Evolutionary conservation across 495 filamentous ascomycete genomes (phyloP), one percentile per base, ranked within the genome.

Genomic region (Lophiotrema nucula): DNA sequence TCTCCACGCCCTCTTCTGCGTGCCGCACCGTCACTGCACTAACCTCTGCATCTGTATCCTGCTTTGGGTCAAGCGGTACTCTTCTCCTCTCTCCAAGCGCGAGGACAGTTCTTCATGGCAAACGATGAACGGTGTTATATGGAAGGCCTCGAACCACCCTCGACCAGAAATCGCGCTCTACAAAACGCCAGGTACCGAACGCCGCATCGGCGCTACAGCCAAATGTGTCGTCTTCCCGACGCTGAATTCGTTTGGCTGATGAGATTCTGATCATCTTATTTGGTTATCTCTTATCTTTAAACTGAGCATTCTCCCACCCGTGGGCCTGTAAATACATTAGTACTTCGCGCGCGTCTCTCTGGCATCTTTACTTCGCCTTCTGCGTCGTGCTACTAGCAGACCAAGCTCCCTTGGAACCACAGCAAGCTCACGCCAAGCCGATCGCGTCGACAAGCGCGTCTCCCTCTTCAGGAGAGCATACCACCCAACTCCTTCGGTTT

Each of bases 341-440:
- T n/a, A n/a, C n/a, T n/a, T n/a, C n/a, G n/a, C n/a, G n/a, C n/a
- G n/a, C n/a, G n/a, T n/a, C n/a, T n/a, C n/a, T n/a, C n/a, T n/a
- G n/a, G n/a, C n/a, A n/a, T n/a, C n/a, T n/a, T n/a, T n/a, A n/a
- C n/a, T n/a, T n/a, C n/a, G n/a, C n/a, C n/a, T n/a, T n/a, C n/a
- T n/a, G n/a, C n/a, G n/a, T n/a, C n/a, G n/a, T n/a, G n/a, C n/a
- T n/a, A n/a, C 39, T 11, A 12, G 19, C 10, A 21, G 19, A 6
- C 10, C 39, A 43, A 28, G 24, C 46, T n/a, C 22, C 46, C 26
- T 48, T n/a, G 46, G 22, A 28, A 2, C 23, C 23, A 13, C 22
- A 3, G 8, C 37, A 53, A 53, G 48, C 56, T 60, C 42, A 23
- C 18, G 56, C 56, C 56, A 60, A 60, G 48, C 28, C 2, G 25